Base-by-base conservation (phyloP, 228 moss, liverwort and hornwort genomes). In the Sphagnum fallax region DNA sequence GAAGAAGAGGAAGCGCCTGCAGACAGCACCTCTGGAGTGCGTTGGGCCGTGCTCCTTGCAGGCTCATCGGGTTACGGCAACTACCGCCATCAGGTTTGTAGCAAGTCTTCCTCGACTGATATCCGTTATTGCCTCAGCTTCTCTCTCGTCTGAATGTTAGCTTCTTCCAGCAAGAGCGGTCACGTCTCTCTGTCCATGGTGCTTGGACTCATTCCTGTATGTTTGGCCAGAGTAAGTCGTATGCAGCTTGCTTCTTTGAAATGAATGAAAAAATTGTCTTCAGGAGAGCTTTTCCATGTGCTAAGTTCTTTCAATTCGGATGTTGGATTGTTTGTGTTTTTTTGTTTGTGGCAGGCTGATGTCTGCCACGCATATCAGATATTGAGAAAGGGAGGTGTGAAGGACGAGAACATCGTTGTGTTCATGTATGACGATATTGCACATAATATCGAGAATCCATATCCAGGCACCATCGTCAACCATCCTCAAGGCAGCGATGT, bases 371-470 rank as follows among this genome's bases (percentile, higher is more conserved):
- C 88, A 60, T 88, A 84, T 77, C 88, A 88, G 75, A 75, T 88
- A 72, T 65, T 88, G 73, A 88, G 82, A 48, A 78, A 74, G 6
- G 84, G 81, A 67, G 88, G 88, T 64, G 71, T 88, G 79, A 88
- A 84, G 84, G 88, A 88, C 16, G 88, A 88, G 80, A 88, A 88
- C 61, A 88, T 84, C 49, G 71, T 88, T 6, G 88, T 88, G 15
- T 88, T 88, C 72, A 88, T 84, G 82, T 88, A 88, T 4, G 88
- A 88, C 52, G 88, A 88, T 48, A 88, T 88, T 65, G 88, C 88
- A 50, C 0, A 71, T 52, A 66, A 74, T 67, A 8, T 52, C 1
- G 84, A 88, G 72, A 88, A 88, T 52, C 88, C 88, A 0, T 77
- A 84, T 64, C 75, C 72, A 18, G 88, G 88, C 0, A 84, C 78